Conservation (phyloP, 1,284 basidiomycete genomes). For the Chondrostereum purpureum region DNA sequence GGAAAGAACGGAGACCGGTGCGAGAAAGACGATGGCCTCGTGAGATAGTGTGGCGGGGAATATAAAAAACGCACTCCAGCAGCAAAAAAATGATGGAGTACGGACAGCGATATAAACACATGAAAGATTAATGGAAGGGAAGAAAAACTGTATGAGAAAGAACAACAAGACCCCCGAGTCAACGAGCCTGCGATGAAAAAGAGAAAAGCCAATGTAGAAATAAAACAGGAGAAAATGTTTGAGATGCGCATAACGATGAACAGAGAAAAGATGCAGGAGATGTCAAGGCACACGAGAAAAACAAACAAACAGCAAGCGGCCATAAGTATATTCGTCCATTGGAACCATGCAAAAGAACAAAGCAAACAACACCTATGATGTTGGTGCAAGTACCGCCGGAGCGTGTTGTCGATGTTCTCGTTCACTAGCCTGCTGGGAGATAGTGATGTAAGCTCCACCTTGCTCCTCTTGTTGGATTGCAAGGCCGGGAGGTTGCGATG, state of each 20-base stretch:
- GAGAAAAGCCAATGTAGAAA: slow-evolving; percentile 14
- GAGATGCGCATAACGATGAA: slow-evolving; percentile 25
- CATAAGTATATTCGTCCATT: slow-evolving; percentile 20
- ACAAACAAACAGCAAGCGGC: slow-evolving; percentile 14
- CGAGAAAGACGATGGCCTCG: slow-evolving; percentile 19
- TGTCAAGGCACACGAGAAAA: slow-evolving; percentile 10
- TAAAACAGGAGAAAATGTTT: slow-evolving; percentile 12
- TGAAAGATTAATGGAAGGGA: slow-evolving; percentile 9
- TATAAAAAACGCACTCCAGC: slow-evolving; percentile 1
- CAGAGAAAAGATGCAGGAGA: slow-evolving; percentile 15
- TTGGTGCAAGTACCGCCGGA: slow-evolving; percentile 5
- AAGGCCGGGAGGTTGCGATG: slow-evolving; percentile 64
- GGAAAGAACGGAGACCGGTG: slow-evolving; percentile 3
- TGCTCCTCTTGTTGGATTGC: slow-evolving; percentile 50
- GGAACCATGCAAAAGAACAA: slow-evolving; percentile 18
- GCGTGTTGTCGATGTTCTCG: slow-evolving; percentile 44
- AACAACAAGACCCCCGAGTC: slow-evolving; percentile 12
- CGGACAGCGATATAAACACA: slow-evolving; percentile 14
- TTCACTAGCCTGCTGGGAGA: slow-evolving; percentile 70
- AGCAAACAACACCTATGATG: slow-evolving; percentile 10
- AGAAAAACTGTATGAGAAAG: slow-evolving; percentile 10
- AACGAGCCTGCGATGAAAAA: slow-evolving; percentile 15
- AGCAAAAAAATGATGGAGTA: slow-evolving; percentile 19
- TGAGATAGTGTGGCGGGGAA: slow-evolving; percentile 18
- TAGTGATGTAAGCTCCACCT: slow-evolving; percentile 79